Conservation (phyloP, 2,329 filamentous ascomycete species). For the Aspergillus sp. region DNA sequence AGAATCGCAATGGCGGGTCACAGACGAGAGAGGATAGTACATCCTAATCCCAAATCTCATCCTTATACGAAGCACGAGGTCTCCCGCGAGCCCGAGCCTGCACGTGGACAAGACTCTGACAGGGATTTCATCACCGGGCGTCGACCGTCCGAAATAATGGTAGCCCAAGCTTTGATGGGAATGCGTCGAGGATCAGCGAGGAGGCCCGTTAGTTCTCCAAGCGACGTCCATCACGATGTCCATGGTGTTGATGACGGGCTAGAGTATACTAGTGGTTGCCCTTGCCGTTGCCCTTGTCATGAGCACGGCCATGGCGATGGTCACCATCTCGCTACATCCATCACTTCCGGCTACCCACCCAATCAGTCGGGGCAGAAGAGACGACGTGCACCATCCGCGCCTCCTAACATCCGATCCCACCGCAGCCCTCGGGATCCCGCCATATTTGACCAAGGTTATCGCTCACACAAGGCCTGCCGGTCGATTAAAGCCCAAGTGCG, state of each 20-base stretch:
- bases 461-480: not conserved
- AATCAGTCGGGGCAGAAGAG: not conserved
- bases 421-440: no score
- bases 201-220: not conserved
- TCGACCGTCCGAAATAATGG: slow-evolving; percentile 30
- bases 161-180: slow-evolving; percentile 38
- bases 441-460: not conserved
- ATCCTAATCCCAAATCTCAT: not conserved
- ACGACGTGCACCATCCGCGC: not conserved
- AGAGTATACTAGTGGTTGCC: not conserved
- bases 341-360: not conserved
- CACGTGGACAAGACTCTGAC: not conserved
- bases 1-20: not conserved
- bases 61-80: no score
- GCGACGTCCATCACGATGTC: not conserved
- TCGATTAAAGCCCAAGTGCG: not conserved
- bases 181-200: slow-evolving; percentile 31
- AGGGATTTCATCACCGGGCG: no score
- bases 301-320: not conserved
- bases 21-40: not conserved
- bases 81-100: not conserved
- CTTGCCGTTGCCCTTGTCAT: no score
- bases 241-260: not conserved
- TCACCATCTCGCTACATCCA: not conserved
- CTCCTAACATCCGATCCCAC: no score